These are phyloP conservation scores for Peltaster fructicola DNA, from an alignment of 2,329 filamentous ascomycete species.

Conservation along the genomic window DNA sequence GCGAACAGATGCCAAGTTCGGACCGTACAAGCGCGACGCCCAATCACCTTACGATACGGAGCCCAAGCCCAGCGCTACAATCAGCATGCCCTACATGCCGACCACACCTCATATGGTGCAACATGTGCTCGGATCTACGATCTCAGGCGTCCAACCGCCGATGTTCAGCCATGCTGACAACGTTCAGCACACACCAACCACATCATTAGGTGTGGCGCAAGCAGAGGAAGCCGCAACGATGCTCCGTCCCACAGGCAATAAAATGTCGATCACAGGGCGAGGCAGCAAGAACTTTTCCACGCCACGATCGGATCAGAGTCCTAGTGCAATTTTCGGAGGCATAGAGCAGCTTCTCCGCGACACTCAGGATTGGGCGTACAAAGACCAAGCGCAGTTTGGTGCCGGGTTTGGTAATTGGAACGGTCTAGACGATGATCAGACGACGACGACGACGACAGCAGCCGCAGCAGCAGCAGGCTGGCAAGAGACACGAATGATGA, in stretches of 20 bases:
- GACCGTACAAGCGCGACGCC: constrained; percentile 45
- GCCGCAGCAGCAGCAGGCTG: constrained; percentile 1
- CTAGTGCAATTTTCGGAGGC: constrained; percentile 39
- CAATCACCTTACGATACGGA: constrained; percentile 25
- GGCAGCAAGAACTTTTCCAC: too few species aligned
- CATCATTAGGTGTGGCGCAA: too few species aligned
- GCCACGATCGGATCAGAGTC: constrained; percentile 19
- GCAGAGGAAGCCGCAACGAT: too few species aligned
- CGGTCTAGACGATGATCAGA: constrained; percentile 1
- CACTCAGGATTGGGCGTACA: constrained; percentile 42
- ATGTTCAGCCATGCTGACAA: constrained; percentile 1
- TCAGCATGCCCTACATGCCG: background rate
- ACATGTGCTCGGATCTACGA: too few species aligned
- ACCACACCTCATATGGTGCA: background rate
- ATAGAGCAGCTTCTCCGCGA: constrained; percentile 44
- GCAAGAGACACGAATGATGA: too few species aligned
- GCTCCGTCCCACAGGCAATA: constrained; percentile 7
- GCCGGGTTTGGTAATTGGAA: constrained; percentile 47
- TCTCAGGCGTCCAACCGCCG: too few species aligned
- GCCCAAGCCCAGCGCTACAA: background rate
- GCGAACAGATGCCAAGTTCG: constrained; percentile 64
- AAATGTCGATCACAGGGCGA: too few species aligned
- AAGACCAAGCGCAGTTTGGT: constrained; percentile 43
- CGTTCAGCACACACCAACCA: background rate
- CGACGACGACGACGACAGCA: constrained; percentile 1